Evolutionary conservation across 192 early-diverging fungal species (phyloP).

Genomic region (Podila horticola): DNA sequence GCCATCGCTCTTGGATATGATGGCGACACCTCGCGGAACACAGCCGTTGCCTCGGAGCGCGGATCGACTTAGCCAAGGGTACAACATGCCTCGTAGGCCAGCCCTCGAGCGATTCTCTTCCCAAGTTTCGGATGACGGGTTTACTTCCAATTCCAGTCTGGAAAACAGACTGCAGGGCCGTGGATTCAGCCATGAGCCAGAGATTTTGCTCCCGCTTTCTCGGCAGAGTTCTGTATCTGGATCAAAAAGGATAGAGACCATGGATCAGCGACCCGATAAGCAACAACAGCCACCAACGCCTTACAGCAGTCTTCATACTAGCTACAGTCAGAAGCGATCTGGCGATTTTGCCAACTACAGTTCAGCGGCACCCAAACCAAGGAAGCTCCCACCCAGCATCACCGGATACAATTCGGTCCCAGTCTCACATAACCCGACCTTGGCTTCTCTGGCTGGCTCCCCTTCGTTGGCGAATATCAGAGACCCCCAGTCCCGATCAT

Average conservation of each 20-base stretch:
- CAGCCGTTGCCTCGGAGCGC: slow-evolving; percentile 20
- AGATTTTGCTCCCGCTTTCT: slow-evolving; percentile 17
- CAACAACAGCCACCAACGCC: background rate
- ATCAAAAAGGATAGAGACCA: background rate
- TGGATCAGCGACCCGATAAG: background rate
- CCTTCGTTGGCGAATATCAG: background rate
- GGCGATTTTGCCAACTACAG: slow-evolving; percentile 21
- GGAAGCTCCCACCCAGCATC: background rate
- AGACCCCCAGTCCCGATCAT: background rate
- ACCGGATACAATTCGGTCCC: background rate
- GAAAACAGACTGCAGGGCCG: slow-evolving; percentile 20
- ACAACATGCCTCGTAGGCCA: slow-evolving; percentile 7
- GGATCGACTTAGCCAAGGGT: background rate
- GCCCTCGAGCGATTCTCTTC: slow-evolving; percentile 4
- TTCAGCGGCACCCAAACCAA: background rate
- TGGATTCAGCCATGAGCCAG: slow-evolving; percentile 8
- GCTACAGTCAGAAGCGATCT: slow-evolving; percentile 30
- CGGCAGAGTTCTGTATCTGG: background rate
- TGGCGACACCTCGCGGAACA: slow-evolving; percentile 42
- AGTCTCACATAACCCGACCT: background rate
- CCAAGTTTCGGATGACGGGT: slow-evolving; percentile 36
- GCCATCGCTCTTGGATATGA: slow-evolving; percentile 34
- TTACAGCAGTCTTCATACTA: slow-evolving; percentile 1
- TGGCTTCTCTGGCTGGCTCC: background rate
- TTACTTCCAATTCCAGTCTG: slow-evolving; percentile 30